These are phyloP conservation scores for Chytriomyces confervae DNA, from an alignment of 192 early-diverging fungal genomes.

Conservation along the genomic window DNA sequence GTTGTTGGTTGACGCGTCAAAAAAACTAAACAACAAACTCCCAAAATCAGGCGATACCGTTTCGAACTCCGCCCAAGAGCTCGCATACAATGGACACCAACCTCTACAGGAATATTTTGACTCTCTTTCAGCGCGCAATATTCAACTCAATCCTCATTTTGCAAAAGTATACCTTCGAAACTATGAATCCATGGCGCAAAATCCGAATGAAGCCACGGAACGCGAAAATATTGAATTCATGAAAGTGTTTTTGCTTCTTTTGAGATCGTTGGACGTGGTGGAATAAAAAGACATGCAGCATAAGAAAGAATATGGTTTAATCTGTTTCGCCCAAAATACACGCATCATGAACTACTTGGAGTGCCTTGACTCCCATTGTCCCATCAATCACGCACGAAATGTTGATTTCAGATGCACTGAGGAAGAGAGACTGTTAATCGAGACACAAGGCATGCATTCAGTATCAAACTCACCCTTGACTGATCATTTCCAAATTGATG, in stretches of 20 bases:
- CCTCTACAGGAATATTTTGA: conserved; percentile 6
- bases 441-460: neutral
- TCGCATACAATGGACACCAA: neutral
- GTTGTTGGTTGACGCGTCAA: too few species aligned
- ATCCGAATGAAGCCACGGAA: conserved; percentile 25
- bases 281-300: too few species aligned
- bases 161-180: neutral
- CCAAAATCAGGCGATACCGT: conserved; percentile 1
- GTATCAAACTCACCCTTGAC: conserved; percentile 69
- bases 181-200: neutral
- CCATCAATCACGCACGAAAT: conserved; percentile 95
- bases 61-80: neutral
- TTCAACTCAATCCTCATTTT: neutral
- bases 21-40: too few species aligned
- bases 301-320: too few species aligned
- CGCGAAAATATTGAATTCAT: conserved; percentile 30
- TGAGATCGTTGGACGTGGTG: too few species aligned
- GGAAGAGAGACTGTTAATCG: too few species aligned
- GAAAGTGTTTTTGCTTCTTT: conserved; percentile 13
- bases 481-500: conserved; percentile 99
- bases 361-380: conserved; percentile 68
- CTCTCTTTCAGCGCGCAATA: neutral
- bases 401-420: conserved; percentile 89
- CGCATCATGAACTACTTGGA: conserved; percentile 90
- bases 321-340: conserved; percentile 53